These are phyloP conservation scores for Ilex aquifolium DNA, from an alignment of 257 asterid genomes.

Conservation along the genomic window DNA sequence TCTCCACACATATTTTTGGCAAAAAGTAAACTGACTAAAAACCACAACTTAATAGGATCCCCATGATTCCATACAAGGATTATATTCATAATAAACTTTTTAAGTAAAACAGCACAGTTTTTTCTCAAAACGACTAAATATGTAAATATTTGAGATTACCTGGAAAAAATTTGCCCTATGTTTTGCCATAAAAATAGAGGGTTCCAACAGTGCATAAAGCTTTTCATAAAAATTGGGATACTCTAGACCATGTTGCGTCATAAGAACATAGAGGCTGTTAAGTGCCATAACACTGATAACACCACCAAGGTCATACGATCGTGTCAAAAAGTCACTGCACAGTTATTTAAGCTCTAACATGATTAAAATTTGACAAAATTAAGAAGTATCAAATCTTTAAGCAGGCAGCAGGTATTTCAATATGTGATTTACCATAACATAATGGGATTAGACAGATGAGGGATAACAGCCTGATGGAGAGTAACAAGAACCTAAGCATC, in stretches of 20 bases:
- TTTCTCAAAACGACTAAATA: no score
- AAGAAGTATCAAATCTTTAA: constrained; percentile 12
- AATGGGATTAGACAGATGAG: constrained; percentile 73
- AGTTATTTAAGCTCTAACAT: not conserved
- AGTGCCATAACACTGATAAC: constrained; percentile 97
- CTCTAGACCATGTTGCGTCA: constrained; percentile 94
- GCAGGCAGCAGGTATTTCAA: constrained; percentile 14
- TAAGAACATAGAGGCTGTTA: constrained; percentile 76
- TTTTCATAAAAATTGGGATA: constrained; percentile 88
- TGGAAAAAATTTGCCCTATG: constrained; percentile 83
- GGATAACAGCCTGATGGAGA: constrained; percentile 73
- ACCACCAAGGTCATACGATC: constrained; percentile 92
- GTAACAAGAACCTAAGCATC: constrained; percentile 66
- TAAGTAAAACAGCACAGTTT: no score
- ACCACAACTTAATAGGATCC: no score
- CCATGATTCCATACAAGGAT: no score
- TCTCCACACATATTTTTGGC: not conserved
- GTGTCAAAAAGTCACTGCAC: constrained; percentile 93
- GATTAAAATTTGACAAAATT: not conserved
- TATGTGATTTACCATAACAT: constrained; percentile 61
- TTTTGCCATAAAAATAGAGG: constrained; percentile 82
- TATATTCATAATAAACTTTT: no score
- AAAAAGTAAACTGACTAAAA: not conserved
- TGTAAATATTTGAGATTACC: constrained; percentile 28
- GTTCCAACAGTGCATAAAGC: constrained; percentile 82